A percentile compares a stretch with the other conserved stretches of the same genome.
phyloP scores from a whole-genome alignment of 129 eudicot species.

The Oenanthe sinensis region DNA sequence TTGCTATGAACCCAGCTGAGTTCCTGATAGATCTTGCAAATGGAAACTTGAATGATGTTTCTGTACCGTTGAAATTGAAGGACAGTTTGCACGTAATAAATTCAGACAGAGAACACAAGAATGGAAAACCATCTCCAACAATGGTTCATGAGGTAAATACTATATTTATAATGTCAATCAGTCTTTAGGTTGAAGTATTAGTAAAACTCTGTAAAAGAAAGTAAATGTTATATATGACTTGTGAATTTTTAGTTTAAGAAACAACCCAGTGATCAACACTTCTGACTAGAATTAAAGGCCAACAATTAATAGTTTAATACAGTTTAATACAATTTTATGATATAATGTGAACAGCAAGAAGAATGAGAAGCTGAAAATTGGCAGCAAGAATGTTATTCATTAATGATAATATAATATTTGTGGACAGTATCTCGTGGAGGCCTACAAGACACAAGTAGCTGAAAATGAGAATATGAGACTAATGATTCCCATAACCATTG shows the following conservation, averaged over 20 bases:
- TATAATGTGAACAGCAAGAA: background rate
- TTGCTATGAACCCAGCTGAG: conserved; percentile 93
- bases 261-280: conserved; percentile 10
- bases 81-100: conserved; percentile 57
- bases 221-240: conserved; percentile 13
- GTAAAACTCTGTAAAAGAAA: conserved; percentile 22
- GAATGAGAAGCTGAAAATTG: background rate
- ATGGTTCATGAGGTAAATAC: conserved; percentile 58
- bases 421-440: conserved; percentile 85
- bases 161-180: background rate
- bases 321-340: background rate
- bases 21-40: conserved; percentile 89
- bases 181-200: background rate
- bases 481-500: conserved; percentile 38
- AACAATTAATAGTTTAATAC: background rate
- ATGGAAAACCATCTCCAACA: conserved; percentile 74
- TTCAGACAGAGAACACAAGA: conserved; percentile 40
- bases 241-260: conserved; percentile 36
- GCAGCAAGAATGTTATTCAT: background rate
- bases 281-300: background rate
- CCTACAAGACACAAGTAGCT: conserved; percentile 69
- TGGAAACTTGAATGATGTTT: conserved; percentile 84
- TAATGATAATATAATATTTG: background rate
- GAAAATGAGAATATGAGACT: conserved; percentile 65
- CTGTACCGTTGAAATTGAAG: conserved; percentile 75